Percentiles rank a stretch among this genome's conserved stretches.
phyloP scores from a whole-genome alignment of 2,329 filamentous ascomycete species.

The Cercospora nicotianae region DNA sequence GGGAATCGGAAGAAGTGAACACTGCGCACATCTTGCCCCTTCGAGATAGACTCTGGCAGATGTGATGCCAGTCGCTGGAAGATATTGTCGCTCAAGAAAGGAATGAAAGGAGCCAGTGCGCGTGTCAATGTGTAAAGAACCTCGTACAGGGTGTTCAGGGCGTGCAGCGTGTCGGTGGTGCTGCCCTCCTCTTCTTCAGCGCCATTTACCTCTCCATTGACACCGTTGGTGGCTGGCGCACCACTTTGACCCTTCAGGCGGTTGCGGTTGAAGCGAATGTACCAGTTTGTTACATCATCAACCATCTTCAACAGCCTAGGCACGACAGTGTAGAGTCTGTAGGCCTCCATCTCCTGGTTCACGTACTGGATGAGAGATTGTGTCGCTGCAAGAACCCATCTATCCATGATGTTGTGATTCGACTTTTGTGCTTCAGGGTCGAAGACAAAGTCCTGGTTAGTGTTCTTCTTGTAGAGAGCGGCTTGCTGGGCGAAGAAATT shows the following conservation, averaged over 20 bases:
- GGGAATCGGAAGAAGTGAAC: slow-evolving; percentile 93
- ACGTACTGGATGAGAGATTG: slow-evolving; percentile 90
- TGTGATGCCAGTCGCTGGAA: slow-evolving; percentile 79
- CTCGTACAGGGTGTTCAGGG: slow-evolving; percentile 91
- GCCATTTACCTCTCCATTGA: slow-evolving; percentile 26
- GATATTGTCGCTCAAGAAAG: slow-evolving; percentile 93
- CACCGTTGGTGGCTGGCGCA: slow-evolving; percentile 24
- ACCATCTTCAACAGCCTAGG: slow-evolving; percentile 72
- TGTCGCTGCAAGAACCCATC: slow-evolving; percentile 90
- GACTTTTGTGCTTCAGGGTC: slow-evolving; percentile 71
- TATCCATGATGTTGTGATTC: slow-evolving; percentile 91
- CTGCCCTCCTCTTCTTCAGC: slow-evolving; percentile 65
- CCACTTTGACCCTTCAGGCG: slow-evolving; percentile 70
- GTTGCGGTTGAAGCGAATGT: slow-evolving; percentile 91
- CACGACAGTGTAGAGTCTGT: slow-evolving; percentile 78
- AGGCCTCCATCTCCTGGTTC: slow-evolving; percentile 84
- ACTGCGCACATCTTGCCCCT: slow-evolving; percentile 72
- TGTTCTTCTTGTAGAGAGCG: slow-evolving; percentile 79
- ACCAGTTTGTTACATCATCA: slow-evolving; percentile 98
- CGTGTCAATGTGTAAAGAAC: slow-evolving; percentile 86
- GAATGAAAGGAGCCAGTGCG: slow-evolving; percentile 89
- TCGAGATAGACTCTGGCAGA: slow-evolving; percentile 68
- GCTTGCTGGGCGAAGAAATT: slow-evolving; percentile 95
- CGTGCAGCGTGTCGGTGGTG: slow-evolving; percentile 77
- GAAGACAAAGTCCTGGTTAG: slow-evolving; percentile 73